Percentiles rank a stretch among this genome's conserved stretches.
Conservation (phyloP, 2,329 filamentous ascomycete species). For the Aspergillus ochraceoroseus region DNA sequence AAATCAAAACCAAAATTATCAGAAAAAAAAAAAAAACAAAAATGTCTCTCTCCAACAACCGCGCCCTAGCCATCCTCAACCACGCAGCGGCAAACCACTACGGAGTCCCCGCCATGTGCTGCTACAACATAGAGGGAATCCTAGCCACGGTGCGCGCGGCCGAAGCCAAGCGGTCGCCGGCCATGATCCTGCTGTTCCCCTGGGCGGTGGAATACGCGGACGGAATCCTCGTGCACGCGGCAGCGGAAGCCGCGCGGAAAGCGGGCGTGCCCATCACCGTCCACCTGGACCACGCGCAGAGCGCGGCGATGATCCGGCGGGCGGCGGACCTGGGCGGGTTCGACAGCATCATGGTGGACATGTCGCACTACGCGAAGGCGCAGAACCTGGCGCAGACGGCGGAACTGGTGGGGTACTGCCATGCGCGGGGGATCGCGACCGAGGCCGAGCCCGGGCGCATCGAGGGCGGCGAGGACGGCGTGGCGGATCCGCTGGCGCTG, state of each 20-base stretch:
- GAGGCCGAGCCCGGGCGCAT: conserved; percentile 69
- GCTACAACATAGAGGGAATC: conserved; percentile 67
- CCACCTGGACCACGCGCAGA: conserved; percentile 64
- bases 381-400: conserved; percentile 63
- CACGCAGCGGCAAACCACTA: conserved; percentile 54
- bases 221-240: conserved; percentile 52
- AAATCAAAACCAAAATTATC: neutral
- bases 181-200: conserved; percentile 69
- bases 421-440: conserved; percentile 61
- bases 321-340: conserved; percentile 60
- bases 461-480: conserved; percentile 69
- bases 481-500: conserved; percentile 63
- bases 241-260: conserved; percentile 52
- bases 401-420: conserved; percentile 60
- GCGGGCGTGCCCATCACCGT: conserved; percentile 58
- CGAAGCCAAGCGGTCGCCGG: conserved; percentile 60
- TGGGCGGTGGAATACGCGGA: conserved; percentile 66
- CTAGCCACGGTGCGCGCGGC: conserved; percentile 64
- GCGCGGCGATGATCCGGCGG: conserved; percentile 56
- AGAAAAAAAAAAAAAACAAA: conserved; percentile 17
- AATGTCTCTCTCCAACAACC: conserved; percentile 45
- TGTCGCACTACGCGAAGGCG: conserved; percentile 66
- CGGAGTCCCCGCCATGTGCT: conserved; percentile 58
- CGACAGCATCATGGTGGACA: conserved; percentile 73
- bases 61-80: conserved; percentile 54